Evolutionary conservation across 164 flowering plant genomes (phyloP), one percentile per base, ranked within the genome.

Genomic region (Pachysandra terminalis): DNA sequence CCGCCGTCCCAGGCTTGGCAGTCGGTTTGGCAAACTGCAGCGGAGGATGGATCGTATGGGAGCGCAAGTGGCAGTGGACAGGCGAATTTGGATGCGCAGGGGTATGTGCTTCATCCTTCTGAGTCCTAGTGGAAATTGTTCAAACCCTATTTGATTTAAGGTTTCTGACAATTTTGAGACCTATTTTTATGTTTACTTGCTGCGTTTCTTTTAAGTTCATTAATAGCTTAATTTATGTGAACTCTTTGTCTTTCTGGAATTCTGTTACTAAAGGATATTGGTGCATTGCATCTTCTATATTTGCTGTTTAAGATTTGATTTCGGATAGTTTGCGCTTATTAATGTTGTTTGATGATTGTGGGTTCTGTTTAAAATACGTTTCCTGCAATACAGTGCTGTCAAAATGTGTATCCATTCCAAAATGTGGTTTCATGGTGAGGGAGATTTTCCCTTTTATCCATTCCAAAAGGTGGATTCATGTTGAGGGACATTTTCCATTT

Each of bases 1-100:
- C 84, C 84, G 19, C 84, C 84, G 21, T 80, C 85, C 0, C 85
- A 85, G 75, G 88, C 88, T 19, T 84, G 85, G 87, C 87, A 84
- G 73, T 79, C 83, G 0, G 88, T 80, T 27, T 84, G 88, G 90
- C 88, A 82, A 74, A 65, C 75, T n/a, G n/a, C n/a, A 49, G 68
- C 74, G 22, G 89, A 83, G 0, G 87, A 80, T 9, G 87, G 81
- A 19, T 67, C 75, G 1, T 83, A 77, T 63, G 85, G 73, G 10
- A 74, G 79, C 52, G 85, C 80, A 4, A 78, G 73, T 19, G 67
- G 79, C 71, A 62, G 67, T 55, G 76, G 76, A 9, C 87, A 74
- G 68, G 79, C 80, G 32, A 77, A 74, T 71, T 81, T 78, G 28
- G 85, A 83, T 63, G 83, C 81, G 0, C 75, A 79, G 52, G 77